A percentile compares a stretch with the other conserved stretches of the same genome.
Conservation (phyloP, 2,329 filamentous ascomycete species). For the Myrmaecium sp. region DNA sequence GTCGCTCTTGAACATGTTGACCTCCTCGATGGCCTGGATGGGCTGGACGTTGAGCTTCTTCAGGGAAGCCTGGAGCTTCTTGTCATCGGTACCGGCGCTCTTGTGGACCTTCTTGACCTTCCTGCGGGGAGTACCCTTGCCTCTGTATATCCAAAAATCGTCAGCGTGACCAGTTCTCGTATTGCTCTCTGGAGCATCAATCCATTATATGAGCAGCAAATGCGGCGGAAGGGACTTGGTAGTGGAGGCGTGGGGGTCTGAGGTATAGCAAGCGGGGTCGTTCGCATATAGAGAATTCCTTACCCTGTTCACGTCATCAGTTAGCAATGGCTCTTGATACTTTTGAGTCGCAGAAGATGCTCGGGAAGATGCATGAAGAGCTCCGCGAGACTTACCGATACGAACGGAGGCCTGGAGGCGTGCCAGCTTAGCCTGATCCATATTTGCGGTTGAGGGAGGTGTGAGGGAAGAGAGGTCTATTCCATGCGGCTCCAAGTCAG, state of each 20-base stretch:
- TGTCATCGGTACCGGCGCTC: conserved; percentile 88
- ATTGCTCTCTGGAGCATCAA: neutral
- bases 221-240: neutral
- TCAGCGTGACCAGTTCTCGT: conserved; percentile 1
- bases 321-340: too few species aligned
- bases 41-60: conserved; percentile 99
- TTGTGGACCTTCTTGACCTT: conserved; percentile 98
- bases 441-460: conserved; percentile 21
- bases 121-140: conserved; percentile 94
- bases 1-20: conserved; percentile 99
- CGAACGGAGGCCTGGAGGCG: conserved; percentile 27
- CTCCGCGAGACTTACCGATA: conserved; percentile 27
- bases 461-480: conserved; percentile 4
- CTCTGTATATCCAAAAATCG: conserved; percentile 39
- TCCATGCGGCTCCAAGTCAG: too few species aligned
- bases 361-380: too few species aligned
- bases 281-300: conserved; percentile 5
- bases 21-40: conserved; percentile 98
- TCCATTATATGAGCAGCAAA: neutral
- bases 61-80: conserved; percentile 92
- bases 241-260: neutral
- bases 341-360: too few species aligned
- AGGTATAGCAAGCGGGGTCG: conserved; percentile 2
- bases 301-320: conserved; percentile 6
- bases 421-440: conserved; percentile 29